A percentile compares a stretch with the other conserved stretches of the same genome.
phyloP scores from a whole-genome alignment of 768 basidiomycete species.

The Pulveroboletus sp. region DNA sequence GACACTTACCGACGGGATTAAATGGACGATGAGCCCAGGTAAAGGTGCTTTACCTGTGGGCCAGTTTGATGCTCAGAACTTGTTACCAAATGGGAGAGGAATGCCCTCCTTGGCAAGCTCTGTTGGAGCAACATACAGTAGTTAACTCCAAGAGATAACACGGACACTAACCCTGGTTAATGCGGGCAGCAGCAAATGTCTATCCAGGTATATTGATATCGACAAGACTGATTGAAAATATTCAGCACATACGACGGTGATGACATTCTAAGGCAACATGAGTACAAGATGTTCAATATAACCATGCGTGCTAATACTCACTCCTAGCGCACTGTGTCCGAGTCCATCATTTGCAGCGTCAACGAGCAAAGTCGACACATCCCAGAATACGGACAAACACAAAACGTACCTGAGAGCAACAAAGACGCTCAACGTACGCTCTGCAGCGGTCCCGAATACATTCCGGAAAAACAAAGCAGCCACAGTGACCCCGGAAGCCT shows the following conservation, averaged over 20 bases:
- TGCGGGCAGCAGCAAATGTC: slow-evolving; percentile 47
- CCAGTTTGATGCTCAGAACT: slow-evolving; percentile 61
- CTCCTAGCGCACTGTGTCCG: slow-evolving; percentile 32
- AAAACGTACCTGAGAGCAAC: slow-evolving; percentile 48
- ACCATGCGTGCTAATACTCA: slow-evolving; percentile 8
- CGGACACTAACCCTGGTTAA: slow-evolving; percentile 45
- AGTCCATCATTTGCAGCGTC: not conserved
- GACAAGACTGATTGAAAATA: not conserved
- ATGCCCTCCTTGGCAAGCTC: slow-evolving; percentile 61
- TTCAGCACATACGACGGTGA: slow-evolving; percentile 25
- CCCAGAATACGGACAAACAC: not conserved
- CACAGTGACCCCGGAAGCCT: slow-evolving; percentile 48
- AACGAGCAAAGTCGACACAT: not conserved
- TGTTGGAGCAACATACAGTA: slow-evolving; percentile 1
- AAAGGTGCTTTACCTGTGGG: slow-evolving; percentile 53
- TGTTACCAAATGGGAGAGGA: slow-evolving; percentile 54
- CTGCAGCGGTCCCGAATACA: slow-evolving; percentile 50
- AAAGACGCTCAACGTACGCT: slow-evolving; percentile 52
- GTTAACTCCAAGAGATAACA: not conserved
- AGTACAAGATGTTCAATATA: not conserved
- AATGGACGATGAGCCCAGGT: slow-evolving; percentile 50
- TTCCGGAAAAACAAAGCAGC: slow-evolving; percentile 56
- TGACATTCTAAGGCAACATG: slow-evolving; percentile 25
- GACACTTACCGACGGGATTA: slow-evolving; percentile 45
- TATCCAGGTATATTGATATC: slow-evolving; percentile 13